Percentiles rank a stretch among this genome's conserved stretches.
These are phyloP conservation scores for Ustilago sp. DNA, from an alignment of 1,284 basidiomycete species.

Conservation along the genomic window DNA sequence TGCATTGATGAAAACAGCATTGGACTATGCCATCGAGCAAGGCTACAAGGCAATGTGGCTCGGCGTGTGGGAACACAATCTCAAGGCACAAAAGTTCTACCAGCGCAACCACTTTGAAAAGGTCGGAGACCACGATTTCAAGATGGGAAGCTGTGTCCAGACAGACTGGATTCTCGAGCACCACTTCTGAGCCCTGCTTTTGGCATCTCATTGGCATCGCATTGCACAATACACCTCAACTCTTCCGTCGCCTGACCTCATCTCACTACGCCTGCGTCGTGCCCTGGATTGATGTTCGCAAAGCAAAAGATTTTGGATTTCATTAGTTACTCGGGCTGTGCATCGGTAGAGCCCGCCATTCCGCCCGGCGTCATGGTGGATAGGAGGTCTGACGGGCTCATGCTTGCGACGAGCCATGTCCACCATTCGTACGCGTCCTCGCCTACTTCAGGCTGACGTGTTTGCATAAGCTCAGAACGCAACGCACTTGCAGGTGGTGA, in stretches of 20 bases:
- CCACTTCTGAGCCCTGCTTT: constrained; percentile 8
- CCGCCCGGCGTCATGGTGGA: neutral
- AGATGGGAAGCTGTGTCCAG: constrained; percentile 36
- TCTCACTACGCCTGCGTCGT: neutral
- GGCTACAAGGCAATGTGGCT: constrained; percentile 37
- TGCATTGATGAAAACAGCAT: constrained; percentile 16
- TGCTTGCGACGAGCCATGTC: constrained; percentile 33
- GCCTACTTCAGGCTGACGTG: constrained; percentile 15
- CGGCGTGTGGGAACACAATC: constrained; percentile 41
- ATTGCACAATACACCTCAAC: neutral
- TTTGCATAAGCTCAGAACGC: constrained; percentile 1
- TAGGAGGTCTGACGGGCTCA: constrained; percentile 12
- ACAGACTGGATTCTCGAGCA: constrained; percentile 39
- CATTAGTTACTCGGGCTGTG: neutral
- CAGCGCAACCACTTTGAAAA: constrained; percentile 20
- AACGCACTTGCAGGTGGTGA: neutral
- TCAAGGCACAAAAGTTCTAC: constrained; percentile 41
- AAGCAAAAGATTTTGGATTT: neutral
- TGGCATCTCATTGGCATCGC: neutral
- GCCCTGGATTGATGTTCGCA: too few relatives aligned
- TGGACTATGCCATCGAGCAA: constrained; percentile 17
- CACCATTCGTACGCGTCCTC: constrained; percentile 40
- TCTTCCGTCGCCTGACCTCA: neutral
- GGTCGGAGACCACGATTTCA: constrained; percentile 35
- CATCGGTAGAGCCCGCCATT: neutral